Percentiles rank a stretch among this genome's conserved stretches.
Evolutionary conservation across 1,284 basidiomycete species (phyloP).

Genomic region (Cryptococcus sp.): DNA sequence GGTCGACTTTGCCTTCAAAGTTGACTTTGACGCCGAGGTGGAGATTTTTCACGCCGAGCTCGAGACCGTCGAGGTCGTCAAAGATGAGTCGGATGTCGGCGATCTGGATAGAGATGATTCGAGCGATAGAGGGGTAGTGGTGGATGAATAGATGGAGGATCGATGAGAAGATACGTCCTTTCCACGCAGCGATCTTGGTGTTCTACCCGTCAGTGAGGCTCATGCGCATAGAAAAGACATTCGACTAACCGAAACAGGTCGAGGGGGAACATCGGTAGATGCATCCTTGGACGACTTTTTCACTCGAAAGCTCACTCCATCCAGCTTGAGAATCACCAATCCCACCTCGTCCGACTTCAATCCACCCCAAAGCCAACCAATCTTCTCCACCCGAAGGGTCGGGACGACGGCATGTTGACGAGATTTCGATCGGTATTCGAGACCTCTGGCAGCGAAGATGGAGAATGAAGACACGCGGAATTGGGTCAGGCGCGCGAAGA

Average conservation of each 20-base stretch:
- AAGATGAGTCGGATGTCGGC: constrained; percentile 30
- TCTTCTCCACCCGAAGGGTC: constrained; percentile 29
- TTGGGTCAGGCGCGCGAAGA: constrained; percentile 3
- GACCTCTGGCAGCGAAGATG: neutral
- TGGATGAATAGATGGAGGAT: constrained; percentile 27
- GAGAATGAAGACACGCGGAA: neutral
- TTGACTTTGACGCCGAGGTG: constrained; percentile 24
- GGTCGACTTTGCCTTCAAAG: constrained; percentile 18
- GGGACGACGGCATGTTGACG: constrained; percentile 10
- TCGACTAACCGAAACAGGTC: neutral
- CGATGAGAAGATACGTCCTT: constrained; percentile 7
- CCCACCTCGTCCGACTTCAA: constrained; percentile 18
- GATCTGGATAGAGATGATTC: constrained; percentile 33
- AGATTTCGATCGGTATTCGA: constrained; percentile 1
- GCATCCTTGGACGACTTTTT: constrained; percentile 4
- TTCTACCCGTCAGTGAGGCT: neutral
- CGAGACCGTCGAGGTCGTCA: constrained; percentile 33
- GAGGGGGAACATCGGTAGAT: neutral
- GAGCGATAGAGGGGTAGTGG: constrained; percentile 33
- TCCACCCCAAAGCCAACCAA: constrained; percentile 33
- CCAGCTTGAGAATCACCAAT: constrained; percentile 28
- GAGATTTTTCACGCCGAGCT: constrained; percentile 21
- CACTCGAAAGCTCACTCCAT: constrained; percentile 29
- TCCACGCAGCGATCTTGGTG: neutral
- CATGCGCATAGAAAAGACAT: neutral